Evolutionary conservation across 192 early-diverging fungal genomes (phyloP), one percentile per base, ranked within the genome.

Genomic region (Backusella parvicylindrica): DNA sequence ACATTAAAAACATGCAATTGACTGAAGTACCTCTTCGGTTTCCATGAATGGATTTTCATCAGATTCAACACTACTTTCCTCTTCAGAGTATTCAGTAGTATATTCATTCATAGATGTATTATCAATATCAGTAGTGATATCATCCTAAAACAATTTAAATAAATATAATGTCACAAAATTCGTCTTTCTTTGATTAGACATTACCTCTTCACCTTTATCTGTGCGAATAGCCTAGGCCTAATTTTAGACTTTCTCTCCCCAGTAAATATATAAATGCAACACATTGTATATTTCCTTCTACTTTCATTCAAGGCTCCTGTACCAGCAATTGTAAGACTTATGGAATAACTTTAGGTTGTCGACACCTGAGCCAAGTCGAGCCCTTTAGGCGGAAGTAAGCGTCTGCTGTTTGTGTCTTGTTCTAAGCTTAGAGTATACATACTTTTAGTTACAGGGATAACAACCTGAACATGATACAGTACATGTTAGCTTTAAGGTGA

Each of bases 361-460:
- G 8, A 65, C 64, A 65, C 13, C 64, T 30, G 64, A 65, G 32
- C 64, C 31, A 69, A 43, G 0, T 28, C 26, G 68, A 41, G 40
- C 3, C 67, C 37, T 68, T 21, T 12, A 68, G 67, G 40, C 21
- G 37, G 67, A 41, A 0, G 9, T 68, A 41, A 41, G 37, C 35
- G 18, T 40, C 37, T 35, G 32, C 11, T 68, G 67, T 68, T 68
- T 68, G 36, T 6, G 16, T 38, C 21, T 18, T 68, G 67, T 18
- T 68, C 37, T 68, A 68, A 41, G 67, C 67, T 26, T 68, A n/a
- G 23, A 38, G 67, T 68, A 68, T 40, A 68, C 35, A 6, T 67
- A 67, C 35, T 35, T 35, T 67, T 36, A 16, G 65, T 67, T 67
- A 67, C 4, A 13, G 65, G 65, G 35, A 67, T 67, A 67, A 31